Conservation (phyloP, 164 flowering plant genomes). For the Dillenia suffruticosa region DNA sequence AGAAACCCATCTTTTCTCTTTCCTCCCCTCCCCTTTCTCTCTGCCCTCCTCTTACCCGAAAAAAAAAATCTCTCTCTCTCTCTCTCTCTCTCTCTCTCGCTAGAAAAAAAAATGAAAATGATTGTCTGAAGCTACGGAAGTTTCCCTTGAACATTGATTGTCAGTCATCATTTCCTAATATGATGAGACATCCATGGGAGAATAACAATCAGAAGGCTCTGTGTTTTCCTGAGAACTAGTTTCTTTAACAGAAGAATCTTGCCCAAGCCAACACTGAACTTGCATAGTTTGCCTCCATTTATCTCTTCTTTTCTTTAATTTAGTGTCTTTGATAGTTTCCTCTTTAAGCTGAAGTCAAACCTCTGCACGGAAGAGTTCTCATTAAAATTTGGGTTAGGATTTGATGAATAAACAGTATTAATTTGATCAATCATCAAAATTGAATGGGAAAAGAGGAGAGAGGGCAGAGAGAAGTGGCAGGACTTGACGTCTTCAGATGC, state of each 20-base stretch:
- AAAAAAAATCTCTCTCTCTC: no score
- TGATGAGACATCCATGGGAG: conserved; percentile 93
- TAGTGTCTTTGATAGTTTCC: conserved; percentile 23
- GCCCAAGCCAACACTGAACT: conserved; percentile 28
- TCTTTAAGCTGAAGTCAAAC: conserved; percentile 39
- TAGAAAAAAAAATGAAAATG: conserved; percentile 20
- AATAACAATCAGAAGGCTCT: conserved; percentile 52
- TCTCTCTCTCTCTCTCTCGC: no score
- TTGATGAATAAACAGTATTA: no score
- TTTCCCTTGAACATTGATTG: conserved; percentile 35
- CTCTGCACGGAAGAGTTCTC: no score
- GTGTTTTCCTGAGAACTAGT: conserved; percentile 26
- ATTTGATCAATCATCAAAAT: no score
- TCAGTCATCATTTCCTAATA: conserved; percentile 49
- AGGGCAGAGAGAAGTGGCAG: no score
- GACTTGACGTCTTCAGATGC: conserved; percentile 34
- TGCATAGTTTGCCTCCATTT: conserved; percentile 30
- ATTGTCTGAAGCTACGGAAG: conserved; percentile 48
- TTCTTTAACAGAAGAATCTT: conserved; percentile 28
- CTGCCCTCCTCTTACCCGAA: no score
- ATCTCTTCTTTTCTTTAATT: conserved; percentile 45
- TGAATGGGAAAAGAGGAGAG: no score
- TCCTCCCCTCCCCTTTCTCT: no score
- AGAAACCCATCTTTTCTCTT: no score
- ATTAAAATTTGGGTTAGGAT: no score